Conservation (phyloP, 2,329 filamentous ascomycete species). For the Calonectria pseudoturangicola region DNA sequence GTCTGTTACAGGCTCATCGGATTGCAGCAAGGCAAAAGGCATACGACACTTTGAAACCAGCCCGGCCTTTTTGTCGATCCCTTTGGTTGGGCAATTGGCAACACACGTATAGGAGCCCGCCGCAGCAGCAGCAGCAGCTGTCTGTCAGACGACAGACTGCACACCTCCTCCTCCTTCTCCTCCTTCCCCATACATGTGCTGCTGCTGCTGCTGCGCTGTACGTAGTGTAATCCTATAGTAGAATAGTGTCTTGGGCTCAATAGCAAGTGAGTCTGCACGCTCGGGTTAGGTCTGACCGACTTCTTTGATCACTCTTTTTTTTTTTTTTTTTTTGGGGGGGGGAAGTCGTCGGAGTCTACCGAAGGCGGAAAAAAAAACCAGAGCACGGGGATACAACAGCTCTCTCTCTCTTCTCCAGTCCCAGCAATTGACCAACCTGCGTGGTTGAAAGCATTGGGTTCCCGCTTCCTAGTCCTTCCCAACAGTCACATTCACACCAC, state of each 20-base stretch:
- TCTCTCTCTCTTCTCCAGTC: too few relatives aligned
- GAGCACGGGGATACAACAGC: constrained; percentile 4
- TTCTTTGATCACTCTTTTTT: constrained; percentile 7
- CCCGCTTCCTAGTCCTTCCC: constrained; percentile 12
- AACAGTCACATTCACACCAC: constrained; percentile 16
- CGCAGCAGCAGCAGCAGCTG: neutral
- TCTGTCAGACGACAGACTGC: neutral
- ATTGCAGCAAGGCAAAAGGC: constrained; percentile 11
- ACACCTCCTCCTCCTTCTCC: neutral
- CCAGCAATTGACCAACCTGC: constrained; percentile 23
- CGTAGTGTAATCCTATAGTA: constrained; percentile 1
- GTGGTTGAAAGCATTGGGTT: constrained; percentile 20
- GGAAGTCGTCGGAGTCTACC: neutral
- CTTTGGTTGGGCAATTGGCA: constrained; percentile 22
- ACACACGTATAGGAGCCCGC: constrained; percentile 8
- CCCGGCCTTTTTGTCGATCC: constrained; percentile 22
- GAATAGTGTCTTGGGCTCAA: constrained; percentile 19
- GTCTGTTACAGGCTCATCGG: constrained; percentile 22
- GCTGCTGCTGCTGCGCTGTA: too few relatives aligned
- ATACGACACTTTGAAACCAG: constrained; percentile 33
- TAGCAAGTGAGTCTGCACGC: neutral
- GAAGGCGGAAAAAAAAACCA: constrained; percentile 20
- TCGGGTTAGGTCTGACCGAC: constrained; percentile 38
- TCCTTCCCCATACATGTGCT: neutral
- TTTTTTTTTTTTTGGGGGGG: neutral